Evolutionary conservation across 768 basidiomycete genomes (phyloP).

Genomic region (Trametes maxima): DNA sequence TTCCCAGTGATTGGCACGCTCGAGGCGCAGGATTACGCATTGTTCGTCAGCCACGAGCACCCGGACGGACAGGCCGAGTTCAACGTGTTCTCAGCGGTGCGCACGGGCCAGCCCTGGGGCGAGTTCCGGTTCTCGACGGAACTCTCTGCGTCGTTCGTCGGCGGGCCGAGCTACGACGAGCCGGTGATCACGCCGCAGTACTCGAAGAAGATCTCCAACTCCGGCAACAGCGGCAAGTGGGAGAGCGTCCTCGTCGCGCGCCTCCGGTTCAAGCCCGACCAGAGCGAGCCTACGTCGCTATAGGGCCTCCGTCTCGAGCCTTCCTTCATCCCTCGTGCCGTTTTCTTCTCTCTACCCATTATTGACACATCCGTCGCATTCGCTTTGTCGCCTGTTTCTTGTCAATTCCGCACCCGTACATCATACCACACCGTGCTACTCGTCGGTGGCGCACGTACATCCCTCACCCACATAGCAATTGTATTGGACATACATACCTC

Average conservation of each 20-base stretch:
- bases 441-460: too few relatives aligned
- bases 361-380: not conserved
- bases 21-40: conserved; percentile 68
- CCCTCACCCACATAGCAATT: too few relatives aligned
- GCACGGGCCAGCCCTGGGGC: conserved; percentile 69
- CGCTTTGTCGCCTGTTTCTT: not conserved
- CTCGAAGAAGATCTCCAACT: conserved; percentile 56
- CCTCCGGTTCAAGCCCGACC: conserved; percentile 67
- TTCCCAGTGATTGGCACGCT: conserved; percentile 66
- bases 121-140: conserved; percentile 61
- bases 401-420: too few relatives aligned
- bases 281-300: conserved; percentile 54
- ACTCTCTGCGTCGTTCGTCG: conserved; percentile 37
- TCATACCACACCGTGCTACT: too few relatives aligned
- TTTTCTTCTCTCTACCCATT: too few relatives aligned
- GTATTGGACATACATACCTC: too few relatives aligned
- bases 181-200: conserved; percentile 27
- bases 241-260: conserved; percentile 65
- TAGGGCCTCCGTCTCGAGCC: conserved; percentile 18
- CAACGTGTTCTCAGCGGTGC: conserved; percentile 59
- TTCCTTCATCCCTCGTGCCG: not conserved
- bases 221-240: conserved; percentile 41
- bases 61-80: conserved; percentile 64
- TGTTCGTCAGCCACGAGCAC: conserved; percentile 76
- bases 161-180: conserved; percentile 52